Conservation (phyloP, 306 rosid genomes). For the Fragaria iinumae region DNA sequence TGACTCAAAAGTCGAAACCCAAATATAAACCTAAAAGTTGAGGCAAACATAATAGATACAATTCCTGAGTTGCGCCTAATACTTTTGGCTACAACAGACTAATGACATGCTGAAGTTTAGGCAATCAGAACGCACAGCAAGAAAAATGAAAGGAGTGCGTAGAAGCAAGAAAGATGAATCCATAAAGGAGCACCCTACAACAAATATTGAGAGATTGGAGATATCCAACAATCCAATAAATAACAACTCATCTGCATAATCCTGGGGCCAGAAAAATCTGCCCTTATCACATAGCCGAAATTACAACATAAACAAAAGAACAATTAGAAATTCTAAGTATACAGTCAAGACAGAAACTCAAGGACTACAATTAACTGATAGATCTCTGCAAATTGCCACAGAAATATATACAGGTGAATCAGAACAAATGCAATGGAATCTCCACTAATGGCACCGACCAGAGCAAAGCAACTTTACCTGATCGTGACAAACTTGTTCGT, state of each 20-base stretch:
- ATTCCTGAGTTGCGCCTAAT: neutral
- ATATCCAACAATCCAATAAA: slow-evolving; percentile 46
- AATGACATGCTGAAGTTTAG: neutral
- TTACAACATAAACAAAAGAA: slow-evolving; percentile 41
- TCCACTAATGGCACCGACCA: slow-evolving; percentile 33
- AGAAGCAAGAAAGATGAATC: neutral
- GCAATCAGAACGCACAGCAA: neutral
- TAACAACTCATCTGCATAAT: slow-evolving; percentile 55
- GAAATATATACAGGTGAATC: slow-evolving; percentile 62
- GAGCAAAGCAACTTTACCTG: slow-evolving; percentile 60
- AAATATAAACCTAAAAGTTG: neutral
- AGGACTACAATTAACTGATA: slow-evolving; percentile 46
- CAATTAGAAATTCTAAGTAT: slow-evolving; percentile 47
- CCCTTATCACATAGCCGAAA: slow-evolving; percentile 56
- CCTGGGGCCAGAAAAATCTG: slow-evolving; percentile 40
- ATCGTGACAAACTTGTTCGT: slow-evolving; percentile 97
- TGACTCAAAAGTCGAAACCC: neutral
- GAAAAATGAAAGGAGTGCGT: neutral
- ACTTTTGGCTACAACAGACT: neutral
- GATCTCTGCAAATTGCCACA: slow-evolving; percentile 58
- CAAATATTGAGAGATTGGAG: slow-evolving; percentile 34
- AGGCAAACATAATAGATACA: neutral
- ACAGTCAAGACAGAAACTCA: slow-evolving; percentile 40
- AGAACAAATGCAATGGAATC: slow-evolving; percentile 32
- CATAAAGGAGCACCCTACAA: neutral